Base-by-base conservation (phyloP, 441 rosid genomes). In the Sinapis alba region DNA sequence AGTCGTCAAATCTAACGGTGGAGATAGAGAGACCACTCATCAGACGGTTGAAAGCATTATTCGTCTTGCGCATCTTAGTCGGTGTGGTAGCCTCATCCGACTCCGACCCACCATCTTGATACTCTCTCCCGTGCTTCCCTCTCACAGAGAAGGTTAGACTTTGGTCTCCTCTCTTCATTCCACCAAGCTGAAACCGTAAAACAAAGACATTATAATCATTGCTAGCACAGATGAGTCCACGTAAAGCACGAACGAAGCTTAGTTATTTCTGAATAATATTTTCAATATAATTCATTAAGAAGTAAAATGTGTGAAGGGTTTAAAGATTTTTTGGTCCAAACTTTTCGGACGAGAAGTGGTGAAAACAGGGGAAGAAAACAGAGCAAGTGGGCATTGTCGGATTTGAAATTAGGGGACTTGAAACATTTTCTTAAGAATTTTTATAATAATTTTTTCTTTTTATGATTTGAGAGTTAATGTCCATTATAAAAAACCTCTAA, bases 1-100 rank as follows among this genome's bases (percentile, higher is more conserved):
- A 76, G 81, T 38, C 93, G 81, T 16, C 88, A 79, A 85, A 87
- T 81, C 80, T 85, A 54, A 20, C 89, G 87, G 82, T 81, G 54
- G 89, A 82, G 86, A 78, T 75, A 4, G 58, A 76, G 2, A 76
- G 85, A 28, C 93, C 86, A 13, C 87, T 86, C 89, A 89, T 84
- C 76, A 86, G 41, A 26, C 92, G 91, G 78, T 82, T 76, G 82
- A 82, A 88, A 79, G 77, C 78, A 54, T 79, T 81, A 54, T 79
- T 81, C 0, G 94, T 79, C 84, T 73, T 84, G 10, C 87, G 82
- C 12, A 86, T 76, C 87, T 88, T 92, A 62, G 82, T 89, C 0
- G 93, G 96, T 0, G 94, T 89, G 0, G 91, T 85, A 0, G 91
- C 89, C 56, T 86, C 93, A 16, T 86, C 90, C 5, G 93, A 88